These are phyloP conservation scores for Cerioporus squamosus DNA, from an alignment of 1,284 basidiomycete genomes.

Conservation along the genomic window DNA sequence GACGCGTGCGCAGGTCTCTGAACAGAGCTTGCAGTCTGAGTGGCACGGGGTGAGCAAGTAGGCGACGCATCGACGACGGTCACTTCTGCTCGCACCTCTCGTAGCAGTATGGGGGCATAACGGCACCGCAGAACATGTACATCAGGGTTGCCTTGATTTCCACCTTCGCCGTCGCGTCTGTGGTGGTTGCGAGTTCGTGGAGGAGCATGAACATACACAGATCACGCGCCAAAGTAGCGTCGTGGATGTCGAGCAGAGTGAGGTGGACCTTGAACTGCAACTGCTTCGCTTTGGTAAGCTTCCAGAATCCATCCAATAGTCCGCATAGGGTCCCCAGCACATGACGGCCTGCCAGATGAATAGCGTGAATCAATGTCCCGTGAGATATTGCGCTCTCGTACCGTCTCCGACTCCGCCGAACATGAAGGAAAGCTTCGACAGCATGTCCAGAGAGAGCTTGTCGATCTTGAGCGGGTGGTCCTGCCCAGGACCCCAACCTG, in stretches of 20 bases:
- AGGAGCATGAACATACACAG: constrained; percentile 26
- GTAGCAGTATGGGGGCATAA: constrained; percentile 11
- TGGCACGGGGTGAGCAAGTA: not conserved
- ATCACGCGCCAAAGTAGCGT: constrained; percentile 27
- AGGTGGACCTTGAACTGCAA: constrained; percentile 22
- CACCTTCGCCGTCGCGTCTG: not conserved
- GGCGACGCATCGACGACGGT: not conserved
- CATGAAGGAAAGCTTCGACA: constrained; percentile 17
- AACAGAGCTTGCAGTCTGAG: not conserved
- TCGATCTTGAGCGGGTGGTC: constrained; percentile 10
- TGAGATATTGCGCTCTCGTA: not conserved
- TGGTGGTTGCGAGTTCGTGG: constrained; percentile 4
- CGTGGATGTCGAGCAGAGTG: constrained; percentile 29
- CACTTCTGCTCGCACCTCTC: not conserved
- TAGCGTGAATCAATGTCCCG: not conserved
- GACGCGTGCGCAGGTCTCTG: not conserved
- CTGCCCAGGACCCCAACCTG: constrained; percentile 12
- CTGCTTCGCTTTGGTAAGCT: constrained; percentile 14
- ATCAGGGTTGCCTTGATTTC: constrained; percentile 10
- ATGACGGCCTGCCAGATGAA: constrained; percentile 20
- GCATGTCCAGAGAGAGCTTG: not conserved
- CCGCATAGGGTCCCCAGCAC: constrained; percentile 26
- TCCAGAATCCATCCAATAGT: constrained; percentile 15
- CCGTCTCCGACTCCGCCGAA: constrained; percentile 29
- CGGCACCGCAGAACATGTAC: constrained; percentile 9